phyloP scores from a whole-genome alignment of 2,329 filamentous ascomycete genomes.

The Colletotrichum tropicicola region DNA sequence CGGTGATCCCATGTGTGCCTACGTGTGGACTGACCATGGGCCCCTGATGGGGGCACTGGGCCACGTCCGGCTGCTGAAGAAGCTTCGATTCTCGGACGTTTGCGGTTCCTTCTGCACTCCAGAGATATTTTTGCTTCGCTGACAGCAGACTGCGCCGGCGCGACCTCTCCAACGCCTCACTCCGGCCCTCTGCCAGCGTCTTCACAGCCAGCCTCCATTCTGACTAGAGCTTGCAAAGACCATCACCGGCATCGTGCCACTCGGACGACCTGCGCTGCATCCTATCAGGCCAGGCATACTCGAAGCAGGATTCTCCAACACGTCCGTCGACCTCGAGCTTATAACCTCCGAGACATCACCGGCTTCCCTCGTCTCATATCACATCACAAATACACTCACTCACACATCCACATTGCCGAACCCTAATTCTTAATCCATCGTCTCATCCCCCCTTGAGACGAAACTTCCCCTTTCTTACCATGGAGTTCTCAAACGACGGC shows the following conservation, averaged over 20 bases:
- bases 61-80: background rate
- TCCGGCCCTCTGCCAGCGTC: constrained; percentile 2
- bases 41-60: background rate
- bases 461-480: background rate
- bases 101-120: background rate
- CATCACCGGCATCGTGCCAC: constrained; percentile 4
- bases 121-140: background rate
- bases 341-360: constrained; percentile 4
- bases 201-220: background rate
- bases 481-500: constrained; percentile 30
- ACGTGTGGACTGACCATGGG: background rate
- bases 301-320: background rate
- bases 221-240: too few species aligned
- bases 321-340: background rate
- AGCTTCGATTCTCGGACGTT: background rate
- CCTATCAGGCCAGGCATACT: background rate
- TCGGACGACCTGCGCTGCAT: background rate
- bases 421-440: constrained; percentile 2
- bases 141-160: constrained; percentile 4
- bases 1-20: constrained; percentile 13
- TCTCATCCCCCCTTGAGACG: background rate
- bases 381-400: background rate
- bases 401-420: background rate
- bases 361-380: background rate
- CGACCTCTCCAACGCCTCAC: background rate